Evolutionary conservation across 768 basidiomycete species (phyloP), one percentile per base, ranked within the genome.

Genomic region (Candolleomyces efflorescens): DNA sequence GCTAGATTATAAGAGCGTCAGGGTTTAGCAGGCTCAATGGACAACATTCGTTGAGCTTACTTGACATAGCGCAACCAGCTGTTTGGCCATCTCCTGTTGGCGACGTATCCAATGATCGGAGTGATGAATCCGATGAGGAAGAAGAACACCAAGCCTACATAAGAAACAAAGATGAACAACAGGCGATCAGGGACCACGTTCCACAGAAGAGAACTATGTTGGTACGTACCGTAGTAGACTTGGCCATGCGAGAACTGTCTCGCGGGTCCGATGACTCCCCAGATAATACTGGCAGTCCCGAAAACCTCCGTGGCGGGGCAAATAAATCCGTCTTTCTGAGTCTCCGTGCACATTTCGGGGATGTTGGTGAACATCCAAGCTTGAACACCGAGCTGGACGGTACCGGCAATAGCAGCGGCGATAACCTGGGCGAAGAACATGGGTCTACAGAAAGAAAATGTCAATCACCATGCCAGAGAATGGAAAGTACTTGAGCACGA

Each of bases 211-310:
- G 7, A 20, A 32, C 2, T 23, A 44, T 22, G 15, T 18, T 10
- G 27, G 17, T 54, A 64, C 67, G 47, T 47, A 73, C 75, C 75
- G 58, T 79, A 79, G 69, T 87, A 87, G 17, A 84, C 73, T 65
- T 83, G 80, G 12, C 87, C 89, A 17, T 72, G 48, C 2, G 83
- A 87, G 76, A 89, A 92, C 66, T 85, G 79, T n/a, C 83, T 77
- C 32, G 71, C 74, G 5, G 91, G 91, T 1, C 91, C 90, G 56
- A 94, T 89, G 60, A 90, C 87, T 59, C 92, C 89, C 86, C 85
- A 91, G 61, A 92, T 81, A 60, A 93, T 81, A 58, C 83, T 84
- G 20, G 90, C 90, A 2, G 88, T 89, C 38, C 87, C 89, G 68
- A 92, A 92, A 7, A 90, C 86, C 59, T 84, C 75, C 5, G 86